Percentiles rank a stretch among this genome's conserved stretches.
Evolutionary conservation across 1,284 basidiomycete species (phyloP).

Genomic region (Pseudozyma flocculosa): DNA sequence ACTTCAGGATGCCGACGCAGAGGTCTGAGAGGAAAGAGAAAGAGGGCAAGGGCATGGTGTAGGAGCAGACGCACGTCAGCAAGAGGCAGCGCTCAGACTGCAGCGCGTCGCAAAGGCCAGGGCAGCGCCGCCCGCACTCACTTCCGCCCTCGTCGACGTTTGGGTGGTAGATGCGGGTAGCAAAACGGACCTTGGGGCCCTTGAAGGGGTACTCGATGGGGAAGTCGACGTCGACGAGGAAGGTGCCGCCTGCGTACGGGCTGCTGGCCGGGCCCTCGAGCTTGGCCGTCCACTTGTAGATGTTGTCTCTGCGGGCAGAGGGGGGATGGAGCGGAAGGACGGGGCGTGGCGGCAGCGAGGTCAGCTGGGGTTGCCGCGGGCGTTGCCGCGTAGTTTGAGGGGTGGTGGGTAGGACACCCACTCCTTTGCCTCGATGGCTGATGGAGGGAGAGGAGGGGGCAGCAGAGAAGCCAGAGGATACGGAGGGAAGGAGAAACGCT

Average conservation of each 20-base stretch:
- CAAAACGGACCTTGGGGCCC: conserved; percentile 53
- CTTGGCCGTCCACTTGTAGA: conserved; percentile 50
- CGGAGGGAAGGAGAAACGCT: background rate
- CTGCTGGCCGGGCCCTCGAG: conserved; percentile 33
- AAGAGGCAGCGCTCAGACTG: too few relatives aligned
- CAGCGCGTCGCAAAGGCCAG: too few relatives aligned
- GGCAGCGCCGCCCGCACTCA: conserved; percentile 19
- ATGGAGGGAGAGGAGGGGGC: background rate
- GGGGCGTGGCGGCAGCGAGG: background rate
- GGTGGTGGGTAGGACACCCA: too few relatives aligned
- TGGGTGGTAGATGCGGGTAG: conserved; percentile 55
- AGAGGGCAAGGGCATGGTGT: conserved; percentile 2
- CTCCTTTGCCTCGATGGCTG: conserved; percentile 38
- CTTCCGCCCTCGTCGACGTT: conserved; percentile 57
- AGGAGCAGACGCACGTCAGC: too few relatives aligned
- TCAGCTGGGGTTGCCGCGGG: too few relatives aligned
- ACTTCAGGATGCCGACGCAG: conserved; percentile 56
- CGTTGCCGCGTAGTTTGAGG: too few relatives aligned
- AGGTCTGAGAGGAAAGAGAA: conserved; percentile 10
- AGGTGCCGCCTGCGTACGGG: conserved; percentile 52
- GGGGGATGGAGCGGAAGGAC: background rate
- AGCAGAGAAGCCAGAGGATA: background rate
- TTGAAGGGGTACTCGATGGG: conserved; percentile 58
- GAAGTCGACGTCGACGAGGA: conserved; percentile 54
- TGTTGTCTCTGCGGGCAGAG: conserved; percentile 31